Evolutionary conservation across 768 basidiomycete genomes (phyloP).

Genomic region (Nidula microcarpa): DNA sequence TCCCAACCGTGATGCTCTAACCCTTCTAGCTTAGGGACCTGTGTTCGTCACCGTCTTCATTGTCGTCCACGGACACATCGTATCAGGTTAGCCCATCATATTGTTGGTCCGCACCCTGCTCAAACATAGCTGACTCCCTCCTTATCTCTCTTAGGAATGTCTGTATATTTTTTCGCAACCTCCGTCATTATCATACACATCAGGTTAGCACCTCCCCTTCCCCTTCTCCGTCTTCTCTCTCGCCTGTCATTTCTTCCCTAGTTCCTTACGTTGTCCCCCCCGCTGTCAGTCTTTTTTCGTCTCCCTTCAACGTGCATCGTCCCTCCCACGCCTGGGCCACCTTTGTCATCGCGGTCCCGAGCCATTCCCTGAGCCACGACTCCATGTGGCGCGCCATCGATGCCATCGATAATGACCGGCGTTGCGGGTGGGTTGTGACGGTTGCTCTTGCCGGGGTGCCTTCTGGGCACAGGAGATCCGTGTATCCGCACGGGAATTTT

Average conservation of each 20-base stretch:
- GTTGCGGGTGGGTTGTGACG: not conserved
- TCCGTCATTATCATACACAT: not conserved
- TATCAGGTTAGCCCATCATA: not conserved
- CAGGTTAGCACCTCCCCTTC: not conserved
- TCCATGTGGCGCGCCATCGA: not conserved
- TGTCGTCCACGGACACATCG: not conserved
- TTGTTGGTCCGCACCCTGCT: not conserved
- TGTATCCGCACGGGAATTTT: not conserved
- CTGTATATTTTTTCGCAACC: not conserved
- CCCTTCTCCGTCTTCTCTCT: not conserved
- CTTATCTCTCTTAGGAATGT: not conserved
- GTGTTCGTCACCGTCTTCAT: not conserved
- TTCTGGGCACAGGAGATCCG: not conserved
- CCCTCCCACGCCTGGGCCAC: not conserved
- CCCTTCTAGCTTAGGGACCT: not conserved
- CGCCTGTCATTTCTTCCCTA: not conserved
- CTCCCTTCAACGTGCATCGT: not conserved
- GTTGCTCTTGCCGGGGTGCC: not conserved
- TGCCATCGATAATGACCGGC: not conserved
- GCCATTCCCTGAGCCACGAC: not conserved
- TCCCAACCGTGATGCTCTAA: not conserved
- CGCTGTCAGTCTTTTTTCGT: not conserved
- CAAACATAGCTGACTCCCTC: not conserved
- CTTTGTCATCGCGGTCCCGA: not conserved
- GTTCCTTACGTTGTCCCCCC: not conserved